A percentile compares a stretch with the other conserved stretches of the same genome.
These are phyloP conservation scores for Nicotiana noctiflora DNA, from an alignment of 257 asterid species.

Conservation along the genomic window DNA sequence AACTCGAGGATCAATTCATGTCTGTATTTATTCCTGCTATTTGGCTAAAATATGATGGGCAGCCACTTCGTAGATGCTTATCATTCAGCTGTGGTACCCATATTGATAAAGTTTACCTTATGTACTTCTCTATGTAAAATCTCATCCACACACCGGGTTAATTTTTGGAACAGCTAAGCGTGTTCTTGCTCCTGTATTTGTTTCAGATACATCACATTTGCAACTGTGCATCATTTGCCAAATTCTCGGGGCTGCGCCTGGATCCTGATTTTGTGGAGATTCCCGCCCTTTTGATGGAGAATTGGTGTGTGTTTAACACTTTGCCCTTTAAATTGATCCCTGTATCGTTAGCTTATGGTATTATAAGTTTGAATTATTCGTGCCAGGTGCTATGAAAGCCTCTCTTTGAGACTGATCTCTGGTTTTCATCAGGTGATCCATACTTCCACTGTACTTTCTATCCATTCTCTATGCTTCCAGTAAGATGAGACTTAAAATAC, in stretches of 20 bases:
- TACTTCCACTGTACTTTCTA: neutral
- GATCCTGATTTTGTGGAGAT: conserved; percentile 97
- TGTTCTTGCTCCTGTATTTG: conserved; percentile 7
- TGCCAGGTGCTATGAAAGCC: conserved; percentile 77
- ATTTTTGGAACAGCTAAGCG: neutral
- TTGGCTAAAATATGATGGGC: neutral
- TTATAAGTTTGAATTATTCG: conserved; percentile 14
- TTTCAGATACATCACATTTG: conserved; percentile 76
- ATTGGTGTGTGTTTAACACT: conserved; percentile 43
- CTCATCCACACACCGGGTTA: neutral
- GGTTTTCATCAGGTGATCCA: conserved; percentile 82
- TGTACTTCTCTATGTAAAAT: conserved; percentile 6
- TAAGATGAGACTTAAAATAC: neutral
- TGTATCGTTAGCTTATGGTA: neutral
- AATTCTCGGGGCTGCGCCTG: conserved; percentile 88
- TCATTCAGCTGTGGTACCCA: neutral
- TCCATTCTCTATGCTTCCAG: neutral
- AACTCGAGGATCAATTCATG: neutral
- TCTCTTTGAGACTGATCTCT: conserved; percentile 69
- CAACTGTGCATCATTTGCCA: conserved; percentile 74
- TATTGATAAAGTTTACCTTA: neutral
- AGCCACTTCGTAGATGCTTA: neutral
- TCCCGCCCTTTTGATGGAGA: conserved; percentile 75
- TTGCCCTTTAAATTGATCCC: neutral
- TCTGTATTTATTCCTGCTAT: neutral